phyloP scores from a whole-genome alignment of 2,329 filamentous ascomycete genomes.

The Lasiodiplodia sp. region DNA sequence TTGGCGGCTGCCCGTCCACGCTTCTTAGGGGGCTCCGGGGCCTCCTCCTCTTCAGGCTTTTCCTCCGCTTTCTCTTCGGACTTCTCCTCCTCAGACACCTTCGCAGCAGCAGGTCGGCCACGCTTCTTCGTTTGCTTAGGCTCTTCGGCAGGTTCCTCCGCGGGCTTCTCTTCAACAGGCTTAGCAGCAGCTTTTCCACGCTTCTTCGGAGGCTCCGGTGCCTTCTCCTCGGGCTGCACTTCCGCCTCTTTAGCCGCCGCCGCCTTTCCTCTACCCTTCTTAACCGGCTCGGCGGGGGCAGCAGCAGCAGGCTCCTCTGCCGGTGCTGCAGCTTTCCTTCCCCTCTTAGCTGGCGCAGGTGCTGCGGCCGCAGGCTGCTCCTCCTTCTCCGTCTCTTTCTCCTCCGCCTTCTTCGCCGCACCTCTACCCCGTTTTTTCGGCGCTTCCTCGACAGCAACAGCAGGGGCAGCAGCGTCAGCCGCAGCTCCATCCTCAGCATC shows the following conservation, averaged over 20 bases:
- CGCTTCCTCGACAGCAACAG: neutral
- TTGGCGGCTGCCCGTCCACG: constrained; percentile 7
- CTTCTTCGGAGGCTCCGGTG: constrained; percentile 30
- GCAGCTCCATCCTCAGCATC: neutral
- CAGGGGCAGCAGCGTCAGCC: neutral
- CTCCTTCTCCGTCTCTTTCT: neutral
- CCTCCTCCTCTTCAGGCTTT: constrained; percentile 2
- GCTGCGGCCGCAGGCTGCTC: neutral
- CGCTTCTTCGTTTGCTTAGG: constrained; percentile 39
- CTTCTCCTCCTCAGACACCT: constrained; percentile 15
- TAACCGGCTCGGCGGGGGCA: neutral
- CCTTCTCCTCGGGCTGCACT: constrained; percentile 17
- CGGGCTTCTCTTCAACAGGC: neutral
- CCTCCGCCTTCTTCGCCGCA: neutral
- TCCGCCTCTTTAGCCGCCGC: constrained; percentile 25
- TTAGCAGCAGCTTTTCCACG: constrained; percentile 14
- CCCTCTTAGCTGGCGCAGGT: neutral
- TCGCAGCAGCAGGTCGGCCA: constrained; percentile 35
- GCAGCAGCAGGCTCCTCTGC: neutral
- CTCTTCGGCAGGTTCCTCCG: constrained; percentile 12
- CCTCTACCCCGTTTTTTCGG: constrained; percentile 11
- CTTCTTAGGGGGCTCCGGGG: constrained; percentile 15
- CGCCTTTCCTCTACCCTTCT: constrained; percentile 15
- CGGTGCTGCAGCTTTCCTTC: constrained; percentile 10
- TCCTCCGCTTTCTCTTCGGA: constrained; percentile 12